Base-by-base conservation (phyloP, 2,329 filamentous ascomycete genomes). In the Fusarium incarnatum region DNA sequence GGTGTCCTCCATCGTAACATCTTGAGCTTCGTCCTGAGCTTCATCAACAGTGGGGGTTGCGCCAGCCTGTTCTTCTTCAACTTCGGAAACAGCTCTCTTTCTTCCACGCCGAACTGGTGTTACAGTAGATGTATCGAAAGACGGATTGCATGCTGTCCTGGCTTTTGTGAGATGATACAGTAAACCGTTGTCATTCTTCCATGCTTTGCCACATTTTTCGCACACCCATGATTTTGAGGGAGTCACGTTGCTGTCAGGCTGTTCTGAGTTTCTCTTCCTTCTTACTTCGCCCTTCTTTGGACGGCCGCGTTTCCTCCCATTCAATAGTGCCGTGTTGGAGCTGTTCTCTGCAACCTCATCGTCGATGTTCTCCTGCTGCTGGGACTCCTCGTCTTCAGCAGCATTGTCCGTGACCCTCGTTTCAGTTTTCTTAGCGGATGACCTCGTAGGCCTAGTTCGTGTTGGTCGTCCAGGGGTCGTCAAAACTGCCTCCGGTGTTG, bases 81-180 rank as follows among this genome's bases (percentile, higher is more conserved):
- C 34, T 42, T 70, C 62, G 2, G 65, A 57, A 10, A 16, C 41
- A 13, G 53, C 48, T 22, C 57, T 56, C 30, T 67, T 72, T 44
- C 52, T 70, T 23, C 63, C 66, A 27, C 67, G 72, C 16, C 66
- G 73, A 27, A 56, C 53, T 23, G 65, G 60, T 8, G 61, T 56
- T 20, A 63, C 55, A 11, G 66, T 32, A 22, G 49, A 58, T 37
- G 65, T 58, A 18, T 78, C 79, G 22, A 73, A 79, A 22, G 73
- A 76, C 4, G 86, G 83, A 68, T 89, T 89, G 72, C 87, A 89
- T 16, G 81, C 23, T 6, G 84, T 85, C 62, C 80, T 80, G 2
- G 87, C 86, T 70, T 88, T 89, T 34, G 83, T 84, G 16, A 85
- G 77, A 66, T 89, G 87, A 72, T 89, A 89, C 53, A 88, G 86